Evolutionary conservation across 1,284 basidiomycete species (phyloP).

Genomic region (Puccinia coronata): DNA sequence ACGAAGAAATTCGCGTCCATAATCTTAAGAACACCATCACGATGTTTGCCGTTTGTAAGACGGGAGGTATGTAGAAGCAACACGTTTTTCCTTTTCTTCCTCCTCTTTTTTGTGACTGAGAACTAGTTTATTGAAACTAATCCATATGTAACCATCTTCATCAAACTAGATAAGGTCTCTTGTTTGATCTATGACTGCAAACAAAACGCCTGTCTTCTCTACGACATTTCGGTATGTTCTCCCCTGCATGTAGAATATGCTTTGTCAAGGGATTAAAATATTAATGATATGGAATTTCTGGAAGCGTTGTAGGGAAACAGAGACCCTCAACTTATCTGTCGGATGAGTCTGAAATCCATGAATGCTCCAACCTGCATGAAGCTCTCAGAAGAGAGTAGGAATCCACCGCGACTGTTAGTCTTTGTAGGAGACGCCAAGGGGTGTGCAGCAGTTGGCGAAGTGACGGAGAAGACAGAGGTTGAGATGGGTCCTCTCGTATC

Average conservation of each 20-base stretch:
- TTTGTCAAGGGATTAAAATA: not conserved
- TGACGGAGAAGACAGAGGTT: too few relatives aligned
- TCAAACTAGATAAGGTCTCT: not conserved
- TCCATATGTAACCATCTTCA: not conserved
- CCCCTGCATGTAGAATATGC: not conserved
- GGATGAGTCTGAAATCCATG: not conserved
- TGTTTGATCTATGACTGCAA: conserved; percentile 22
- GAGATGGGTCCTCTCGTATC: not conserved
- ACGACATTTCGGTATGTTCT: not conserved
- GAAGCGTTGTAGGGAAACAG: not conserved
- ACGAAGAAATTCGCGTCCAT: not conserved
- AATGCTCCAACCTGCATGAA: not conserved
- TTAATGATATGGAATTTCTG: not conserved
- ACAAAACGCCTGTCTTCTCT: conserved; percentile 15
- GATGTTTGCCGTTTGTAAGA: not conserved
- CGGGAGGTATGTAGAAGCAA: not conserved
- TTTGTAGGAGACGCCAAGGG: not conserved
- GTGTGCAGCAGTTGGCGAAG: not conserved
- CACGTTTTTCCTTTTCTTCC: not conserved
- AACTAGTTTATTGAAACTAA: not conserved
- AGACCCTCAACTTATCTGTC: not conserved
- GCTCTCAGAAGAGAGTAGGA: not conserved
- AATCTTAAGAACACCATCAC: not conserved
- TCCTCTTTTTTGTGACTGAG: not conserved
- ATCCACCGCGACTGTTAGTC: not conserved